A percentile compares a stretch with the other conserved stretches of the same genome.
phyloP scores from a whole-genome alignment of 306 rosid genomes.

The Rosa rugosa region DNA sequence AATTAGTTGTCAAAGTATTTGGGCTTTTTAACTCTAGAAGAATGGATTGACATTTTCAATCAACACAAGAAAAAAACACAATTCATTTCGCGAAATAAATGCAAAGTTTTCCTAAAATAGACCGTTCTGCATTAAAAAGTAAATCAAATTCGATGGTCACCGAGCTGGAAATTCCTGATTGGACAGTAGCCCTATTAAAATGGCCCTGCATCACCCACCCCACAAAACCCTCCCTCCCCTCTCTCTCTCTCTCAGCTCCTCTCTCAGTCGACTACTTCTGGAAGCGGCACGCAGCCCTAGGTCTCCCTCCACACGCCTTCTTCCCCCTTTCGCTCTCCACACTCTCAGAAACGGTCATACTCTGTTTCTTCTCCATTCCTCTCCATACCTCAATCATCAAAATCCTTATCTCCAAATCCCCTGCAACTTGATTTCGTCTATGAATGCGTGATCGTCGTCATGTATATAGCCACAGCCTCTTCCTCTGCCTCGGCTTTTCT shows the following conservation, averaged over 20 bases:
- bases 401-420: slow-evolving; percentile 6
- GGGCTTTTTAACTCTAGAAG: too few relatives aligned
- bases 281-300: slow-evolving; percentile 57
- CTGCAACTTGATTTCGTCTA: not conserved
- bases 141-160: not conserved
- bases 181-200: not conserved
- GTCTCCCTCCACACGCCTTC: slow-evolving; percentile 56
- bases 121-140: not conserved
- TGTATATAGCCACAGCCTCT: slow-evolving; percentile 47
- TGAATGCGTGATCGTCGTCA: slow-evolving; percentile 55
- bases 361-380: not conserved
- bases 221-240: not conserved
- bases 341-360: not conserved
- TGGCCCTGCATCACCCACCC: not conserved
- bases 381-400: not conserved
- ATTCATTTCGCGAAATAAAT: not conserved
- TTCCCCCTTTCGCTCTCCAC: not conserved
- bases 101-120: not conserved
- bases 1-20: too few relatives aligned
- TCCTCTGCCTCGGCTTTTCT: slow-evolving; percentile 59
- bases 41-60: slow-evolving; percentile 8
- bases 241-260: not conserved
- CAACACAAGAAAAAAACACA: not conserved
- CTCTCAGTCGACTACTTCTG: not conserved
- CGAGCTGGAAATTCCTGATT: slow-evolving; percentile 6